Evolutionary conservation across 129 eudicot species (phyloP).

Genomic region (Sambucus nigra): DNA sequence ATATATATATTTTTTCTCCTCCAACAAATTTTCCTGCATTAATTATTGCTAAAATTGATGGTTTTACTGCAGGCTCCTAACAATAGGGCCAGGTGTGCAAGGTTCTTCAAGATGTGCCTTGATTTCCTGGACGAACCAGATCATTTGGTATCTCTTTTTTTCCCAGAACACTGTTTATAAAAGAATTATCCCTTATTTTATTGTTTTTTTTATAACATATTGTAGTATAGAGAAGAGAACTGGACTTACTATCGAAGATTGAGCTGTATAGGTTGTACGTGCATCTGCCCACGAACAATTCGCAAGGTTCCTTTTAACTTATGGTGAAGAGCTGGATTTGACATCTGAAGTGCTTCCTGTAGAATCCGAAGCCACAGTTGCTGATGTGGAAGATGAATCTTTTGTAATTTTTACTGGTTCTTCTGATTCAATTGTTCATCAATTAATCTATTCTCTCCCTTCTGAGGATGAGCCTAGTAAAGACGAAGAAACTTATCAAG

Average conservation of each 20-base stretch:
- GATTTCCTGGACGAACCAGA: slow-evolving; percentile 91
- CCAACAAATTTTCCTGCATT: neutral
- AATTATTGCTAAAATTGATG: slow-evolving; percentile 11
- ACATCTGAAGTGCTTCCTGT: slow-evolving; percentile 52
- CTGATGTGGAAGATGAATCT: slow-evolving; percentile 66
- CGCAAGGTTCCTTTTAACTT: slow-evolving; percentile 82
- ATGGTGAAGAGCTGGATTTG: slow-evolving; percentile 57
- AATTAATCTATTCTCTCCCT: slow-evolving; percentile 22
- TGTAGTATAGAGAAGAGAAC: neutral
- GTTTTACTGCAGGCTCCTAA: slow-evolving; percentile 50
- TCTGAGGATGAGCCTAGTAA: slow-evolving; percentile 19
- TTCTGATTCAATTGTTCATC: slow-evolving; percentile 41
- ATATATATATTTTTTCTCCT: neutral
- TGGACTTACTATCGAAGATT: slow-evolving; percentile 6
- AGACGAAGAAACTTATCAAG: slow-evolving; percentile 12
- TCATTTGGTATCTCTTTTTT: slow-evolving; percentile 62
- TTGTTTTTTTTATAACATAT: neutral
- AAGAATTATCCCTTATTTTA: slow-evolving; percentile 3
- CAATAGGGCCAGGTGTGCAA: slow-evolving; percentile 69
- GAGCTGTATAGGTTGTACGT: slow-evolving; percentile 66
- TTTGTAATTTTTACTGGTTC: slow-evolving; percentile 37
- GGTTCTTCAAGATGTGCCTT: slow-evolving; percentile 69
- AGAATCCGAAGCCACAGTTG: slow-evolving; percentile 46
- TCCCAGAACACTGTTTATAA: neutral
- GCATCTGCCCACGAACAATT: slow-evolving; percentile 97